Evolutionary conservation across 305 asterid species (phyloP), one percentile per base, ranked within the genome.

Genomic region (Ilex paraguariensis): DNA sequence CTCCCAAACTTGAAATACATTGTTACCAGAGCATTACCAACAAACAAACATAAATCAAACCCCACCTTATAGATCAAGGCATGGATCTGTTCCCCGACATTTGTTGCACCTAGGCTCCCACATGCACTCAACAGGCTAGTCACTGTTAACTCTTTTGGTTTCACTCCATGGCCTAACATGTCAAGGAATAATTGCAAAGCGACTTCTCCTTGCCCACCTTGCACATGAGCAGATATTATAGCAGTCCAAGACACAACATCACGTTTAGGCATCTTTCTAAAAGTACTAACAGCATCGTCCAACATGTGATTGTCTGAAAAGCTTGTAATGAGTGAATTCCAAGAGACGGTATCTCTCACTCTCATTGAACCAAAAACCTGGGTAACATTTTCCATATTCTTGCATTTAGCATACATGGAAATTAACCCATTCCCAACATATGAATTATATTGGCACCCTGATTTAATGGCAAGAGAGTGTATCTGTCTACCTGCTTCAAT

Each of bases 341-440:
- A 70, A 46, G 69, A 59, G 21, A 51, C 49, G 3, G 60, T 59
- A 52, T 70, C 70, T 11, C 59, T 63, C 32, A 13, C 50, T 60
- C 17, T 44, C 33, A 59, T 36, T 4, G 42, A 12, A 10, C 31
- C 30, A 62, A 62, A 39, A 33, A 50, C 54, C 33, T 39, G 36
- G 3, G 56, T 15, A 48, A 59, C 65, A 9, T 59, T 61, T 53
- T 62, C 59, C 31, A 52, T 50, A 50, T 63, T 56, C 62, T 70
- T 57, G 64, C 52, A 69, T 69, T 64, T 70, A 31, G 66, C 66
- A 54, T 70, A 70, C 74, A 70, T 63, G 57, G 60, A 50, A 52
- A 70, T 64, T 65, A 70, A 59, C 62, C 74, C 53, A 14, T 70
- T 70, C 55, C 70, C 74, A 13, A 70, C 31, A 15, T 40, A 70